Conservation (phyloP, 106 monocot genomes). For the Dendrobium catenatum region DNA sequence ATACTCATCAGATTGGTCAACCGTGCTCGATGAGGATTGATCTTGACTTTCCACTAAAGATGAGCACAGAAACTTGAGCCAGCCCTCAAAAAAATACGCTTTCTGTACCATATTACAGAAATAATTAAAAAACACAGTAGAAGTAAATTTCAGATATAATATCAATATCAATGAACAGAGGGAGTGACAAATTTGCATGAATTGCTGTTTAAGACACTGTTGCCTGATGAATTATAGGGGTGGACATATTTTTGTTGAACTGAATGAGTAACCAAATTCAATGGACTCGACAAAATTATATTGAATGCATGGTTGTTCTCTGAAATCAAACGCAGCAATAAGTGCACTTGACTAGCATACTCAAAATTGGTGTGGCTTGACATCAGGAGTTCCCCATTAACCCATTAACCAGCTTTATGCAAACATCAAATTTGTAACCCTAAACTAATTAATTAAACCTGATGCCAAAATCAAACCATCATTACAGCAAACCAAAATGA, state of each 20-base stretch:
- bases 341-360: too few relatives aligned
- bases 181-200: neutral
- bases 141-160: neutral
- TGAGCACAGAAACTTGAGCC: constrained; percentile 44
- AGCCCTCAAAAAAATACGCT: constrained; percentile 72
- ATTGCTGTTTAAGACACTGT: neutral
- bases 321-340: neutral
- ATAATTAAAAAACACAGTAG: neutral
- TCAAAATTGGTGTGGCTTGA: too few relatives aligned
- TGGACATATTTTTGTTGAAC: too few relatives aligned
- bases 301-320: neutral
- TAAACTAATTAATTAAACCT: too few relatives aligned
- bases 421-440: too few relatives aligned
- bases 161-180: neutral
- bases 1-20: constrained; percentile 18
- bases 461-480: too few relatives aligned
- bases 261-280: too few relatives aligned
- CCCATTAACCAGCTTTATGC: too few relatives aligned
- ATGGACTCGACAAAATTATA: too few relatives aligned
- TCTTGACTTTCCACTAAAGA: constrained; percentile 16
- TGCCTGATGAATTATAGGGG: too few relatives aligned
- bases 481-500: too few relatives aligned
- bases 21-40: constrained; percentile 20
- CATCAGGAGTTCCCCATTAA: too few relatives aligned
- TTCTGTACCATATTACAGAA: constrained; percentile 36